phyloP scores from a whole-genome alignment of 495 filamentous ascomycete species.

The Chlorociboria aeruginascens region DNA sequence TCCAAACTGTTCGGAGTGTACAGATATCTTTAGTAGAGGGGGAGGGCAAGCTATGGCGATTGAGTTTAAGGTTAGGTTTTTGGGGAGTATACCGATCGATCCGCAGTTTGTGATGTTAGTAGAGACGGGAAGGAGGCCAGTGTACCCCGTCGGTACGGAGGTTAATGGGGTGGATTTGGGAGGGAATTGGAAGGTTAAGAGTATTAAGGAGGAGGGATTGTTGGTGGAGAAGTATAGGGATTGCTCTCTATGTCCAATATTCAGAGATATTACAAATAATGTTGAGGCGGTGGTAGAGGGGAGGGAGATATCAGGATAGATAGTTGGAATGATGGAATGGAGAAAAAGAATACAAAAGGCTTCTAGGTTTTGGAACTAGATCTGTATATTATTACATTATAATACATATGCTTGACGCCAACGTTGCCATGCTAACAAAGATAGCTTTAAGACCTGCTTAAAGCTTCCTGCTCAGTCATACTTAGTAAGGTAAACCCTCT shows the following conservation, averaged over 20 bases:
- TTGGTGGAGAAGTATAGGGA: slow-evolving; percentile 69
- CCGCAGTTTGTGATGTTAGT: slow-evolving; percentile 46
- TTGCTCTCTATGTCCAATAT: slow-evolving; percentile 65
- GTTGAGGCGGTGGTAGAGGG: slow-evolving; percentile 36
- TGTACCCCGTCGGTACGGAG: slow-evolving; percentile 35
- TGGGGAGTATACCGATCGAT: slow-evolving; percentile 86
- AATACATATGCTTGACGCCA: no score
- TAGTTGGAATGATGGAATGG: not conserved
- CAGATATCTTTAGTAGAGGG: slow-evolving; percentile 81
- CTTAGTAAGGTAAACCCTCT: no score
- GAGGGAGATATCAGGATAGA: not conserved
- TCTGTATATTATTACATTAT: no score
- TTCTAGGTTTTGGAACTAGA: not conserved
- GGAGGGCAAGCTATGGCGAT: slow-evolving; percentile 83
- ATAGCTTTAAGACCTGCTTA: no score
- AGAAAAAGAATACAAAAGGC: not conserved
- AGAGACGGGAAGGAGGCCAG: slow-evolving; percentile 37
- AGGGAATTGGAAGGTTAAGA: slow-evolving; percentile 16
- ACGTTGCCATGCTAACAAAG: no score
- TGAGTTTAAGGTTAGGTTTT: slow-evolving; percentile 72
- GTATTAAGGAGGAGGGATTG: slow-evolving; percentile 35
- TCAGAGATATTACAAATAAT: slow-evolving; percentile 51
- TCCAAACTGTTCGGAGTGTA: slow-evolving; percentile 87
- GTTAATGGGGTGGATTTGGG: slow-evolving; percentile 34
- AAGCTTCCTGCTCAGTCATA: no score